Conservation (phyloP, 345 rosid species). For the Murraya paniculata region DNA sequence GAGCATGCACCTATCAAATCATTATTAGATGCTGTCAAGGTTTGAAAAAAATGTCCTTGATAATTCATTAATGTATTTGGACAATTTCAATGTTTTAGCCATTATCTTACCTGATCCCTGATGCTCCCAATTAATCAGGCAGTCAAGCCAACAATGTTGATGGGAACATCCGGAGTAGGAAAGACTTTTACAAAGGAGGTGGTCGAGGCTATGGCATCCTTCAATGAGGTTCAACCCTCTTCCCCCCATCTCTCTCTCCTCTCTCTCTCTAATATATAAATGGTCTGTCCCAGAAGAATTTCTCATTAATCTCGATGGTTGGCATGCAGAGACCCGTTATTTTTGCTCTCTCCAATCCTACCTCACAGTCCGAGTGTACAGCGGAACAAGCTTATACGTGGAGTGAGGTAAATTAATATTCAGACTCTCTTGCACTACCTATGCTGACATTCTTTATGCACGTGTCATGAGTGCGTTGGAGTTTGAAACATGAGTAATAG, state of each 20-base stretch:
- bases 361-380: constrained; percentile 95
- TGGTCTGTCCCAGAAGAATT: constrained; percentile 1
- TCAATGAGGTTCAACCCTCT: constrained; percentile 57
- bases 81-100: not conserved
- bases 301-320: constrained; percentile 16
- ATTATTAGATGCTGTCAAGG: constrained; percentile 76
- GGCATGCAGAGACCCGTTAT: constrained; percentile 77
- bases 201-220: constrained; percentile 76
- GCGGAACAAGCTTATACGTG: constrained; percentile 96
- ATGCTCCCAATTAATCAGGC: constrained; percentile 39
- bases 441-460: not conserved
- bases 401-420: constrained; percentile 55
- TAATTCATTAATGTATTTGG: not conserved
- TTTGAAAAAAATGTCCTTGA: constrained; percentile 24
- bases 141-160: constrained; percentile 86
- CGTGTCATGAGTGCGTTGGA: not conserved
- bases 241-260: constrained; percentile 16
- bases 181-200: constrained; percentile 90
- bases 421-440: not conserved
- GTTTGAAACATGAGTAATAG: not conserved
- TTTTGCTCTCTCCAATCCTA: constrained; percentile 93
- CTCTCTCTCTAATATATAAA: not conserved
- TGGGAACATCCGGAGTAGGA: constrained; percentile 95
- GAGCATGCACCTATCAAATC: constrained; percentile 71
- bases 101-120: not conserved